phyloP scores from a whole-genome alignment of 495 filamentous ascomycete species.

The Lasiosphaeris hirsuta region DNA sequence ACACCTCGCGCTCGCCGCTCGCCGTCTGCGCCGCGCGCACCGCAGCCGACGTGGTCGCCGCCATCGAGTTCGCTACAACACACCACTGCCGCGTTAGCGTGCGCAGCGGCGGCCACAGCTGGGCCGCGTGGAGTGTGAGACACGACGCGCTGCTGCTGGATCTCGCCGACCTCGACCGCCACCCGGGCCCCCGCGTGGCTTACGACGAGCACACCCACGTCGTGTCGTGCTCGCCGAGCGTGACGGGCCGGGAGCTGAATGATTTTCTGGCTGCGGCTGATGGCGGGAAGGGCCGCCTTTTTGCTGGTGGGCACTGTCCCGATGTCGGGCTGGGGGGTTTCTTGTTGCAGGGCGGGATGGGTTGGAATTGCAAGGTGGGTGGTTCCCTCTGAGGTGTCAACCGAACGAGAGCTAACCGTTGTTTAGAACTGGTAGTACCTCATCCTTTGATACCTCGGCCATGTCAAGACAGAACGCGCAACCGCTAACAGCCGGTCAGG shows the following conservation, averaged over 20 bases:
- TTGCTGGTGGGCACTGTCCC: constrained; percentile 53
- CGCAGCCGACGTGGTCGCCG: constrained; percentile 38
- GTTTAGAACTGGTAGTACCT: background rate
- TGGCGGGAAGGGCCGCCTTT: constrained; percentile 41
- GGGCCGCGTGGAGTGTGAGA: constrained; percentile 51
- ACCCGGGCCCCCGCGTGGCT: constrained; percentile 21
- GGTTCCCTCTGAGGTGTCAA: no score
- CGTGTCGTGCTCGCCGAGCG: constrained; percentile 41
- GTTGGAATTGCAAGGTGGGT: constrained; percentile 50
- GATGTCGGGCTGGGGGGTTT: constrained; percentile 57
- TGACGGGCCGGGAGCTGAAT: constrained; percentile 45
- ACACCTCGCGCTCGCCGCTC: constrained; percentile 35
- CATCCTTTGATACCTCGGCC: background rate
- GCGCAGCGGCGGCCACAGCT: constrained; percentile 53
- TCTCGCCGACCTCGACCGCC: constrained; percentile 10
- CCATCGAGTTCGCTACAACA: constrained; percentile 43
- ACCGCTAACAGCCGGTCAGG: constrained; percentile 21
- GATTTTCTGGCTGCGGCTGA: constrained; percentile 22
- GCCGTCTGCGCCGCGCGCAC: constrained; percentile 44
- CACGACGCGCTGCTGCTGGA: constrained; percentile 52
- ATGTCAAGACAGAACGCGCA: no score
- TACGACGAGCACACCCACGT: constrained; percentile 34
- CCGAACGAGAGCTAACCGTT: background rate
- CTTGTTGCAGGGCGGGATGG: constrained; percentile 54
- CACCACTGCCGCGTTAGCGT: constrained; percentile 43